Evolutionary conservation across 805 yeast species (phyloP), one percentile per base, ranked within the genome.

Genomic region (Metschnikowia anglica): DNA sequence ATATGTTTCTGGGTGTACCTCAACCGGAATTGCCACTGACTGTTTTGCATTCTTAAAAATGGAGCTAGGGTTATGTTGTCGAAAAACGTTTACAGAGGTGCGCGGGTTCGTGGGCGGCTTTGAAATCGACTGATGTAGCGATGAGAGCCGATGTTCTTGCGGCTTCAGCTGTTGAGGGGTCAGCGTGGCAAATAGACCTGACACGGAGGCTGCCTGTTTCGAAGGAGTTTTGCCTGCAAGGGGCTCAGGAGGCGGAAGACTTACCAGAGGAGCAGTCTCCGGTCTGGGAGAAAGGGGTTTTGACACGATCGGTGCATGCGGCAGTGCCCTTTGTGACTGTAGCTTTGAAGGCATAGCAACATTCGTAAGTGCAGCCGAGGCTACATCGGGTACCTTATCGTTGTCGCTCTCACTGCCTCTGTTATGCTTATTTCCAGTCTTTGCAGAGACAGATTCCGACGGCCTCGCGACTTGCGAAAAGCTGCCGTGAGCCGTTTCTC

Each of bases 211-310:
- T 11, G 39, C 32, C 11, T 26, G 19, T 23, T 41, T 34, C 11
- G 44, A 41, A 8, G 44, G 44, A 2, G 44, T 41, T n/a, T 11
- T 34, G 27, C 39, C 36, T 4, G 20, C 8, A 8, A n/a, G 8
- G 1, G 24, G 10, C 9, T 16, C 36, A 3, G 44, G 44, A 3
- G 44, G 44, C 18, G 44, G 44, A 25, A 41, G 39, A 19, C 36
- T 34, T 10, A 41, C 36, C 16, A 17, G 20, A 21, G 38, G 4
- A 31, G 34, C 5, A 27, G 37, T 7, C 15, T 12, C 33, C 6
- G 29, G 34, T 18, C 8, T 13, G 18, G 36, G 3, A 12, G 7
- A 8, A 7, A 23, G 11, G 7, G 26, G 26, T 23, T 23, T 23
- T 11, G 26, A 7, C 30, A 27, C 15, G n/a, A n/a, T n/a, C n/a